phyloP scores from a whole-genome alignment of 2,329 filamentous ascomycete genomes.

The Aspergillus fumigatiaffinis region DNA sequence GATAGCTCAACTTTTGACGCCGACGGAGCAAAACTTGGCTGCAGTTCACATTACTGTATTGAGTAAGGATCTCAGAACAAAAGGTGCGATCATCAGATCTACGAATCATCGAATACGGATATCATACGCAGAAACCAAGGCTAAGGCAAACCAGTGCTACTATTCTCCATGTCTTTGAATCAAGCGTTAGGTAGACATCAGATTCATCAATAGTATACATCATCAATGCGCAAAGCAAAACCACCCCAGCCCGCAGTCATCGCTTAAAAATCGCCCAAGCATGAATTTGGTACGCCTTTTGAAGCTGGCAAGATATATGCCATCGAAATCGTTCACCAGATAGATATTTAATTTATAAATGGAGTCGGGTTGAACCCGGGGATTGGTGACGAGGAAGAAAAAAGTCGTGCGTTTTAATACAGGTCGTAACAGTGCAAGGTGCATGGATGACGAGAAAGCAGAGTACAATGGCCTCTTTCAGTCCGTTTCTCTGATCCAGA shows the following conservation, averaged over 20 bases:
- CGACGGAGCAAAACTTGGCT: background rate
- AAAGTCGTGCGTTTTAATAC: slow-evolving; percentile 4
- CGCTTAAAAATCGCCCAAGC: background rate
- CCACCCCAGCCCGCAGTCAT: background rate
- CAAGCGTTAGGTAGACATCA: background rate
- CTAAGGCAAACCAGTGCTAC: background rate
- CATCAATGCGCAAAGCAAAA: background rate
- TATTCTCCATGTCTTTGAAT: background rate
- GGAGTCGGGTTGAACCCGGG: background rate
- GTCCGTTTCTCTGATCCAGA: slow-evolving; percentile 23
- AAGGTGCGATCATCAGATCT: background rate
- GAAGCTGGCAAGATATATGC: background rate
- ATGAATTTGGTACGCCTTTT: background rate
- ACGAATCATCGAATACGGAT: background rate
- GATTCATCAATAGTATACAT: background rate
- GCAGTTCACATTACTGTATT: background rate
- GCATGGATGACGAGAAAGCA: background rate
- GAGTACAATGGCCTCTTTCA: background rate
- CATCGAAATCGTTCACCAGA: background rate
- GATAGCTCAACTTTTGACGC: background rate
- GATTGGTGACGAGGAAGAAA: background rate
- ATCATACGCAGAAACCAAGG: background rate
- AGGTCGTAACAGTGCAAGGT: slow-evolving; percentile 6
- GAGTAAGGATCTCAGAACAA: background rate
- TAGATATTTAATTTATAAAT: background rate